Evolutionary conservation across 2,329 filamentous ascomycete genomes (phyloP).

Genomic region (Fusarium pseudocircinatum): DNA sequence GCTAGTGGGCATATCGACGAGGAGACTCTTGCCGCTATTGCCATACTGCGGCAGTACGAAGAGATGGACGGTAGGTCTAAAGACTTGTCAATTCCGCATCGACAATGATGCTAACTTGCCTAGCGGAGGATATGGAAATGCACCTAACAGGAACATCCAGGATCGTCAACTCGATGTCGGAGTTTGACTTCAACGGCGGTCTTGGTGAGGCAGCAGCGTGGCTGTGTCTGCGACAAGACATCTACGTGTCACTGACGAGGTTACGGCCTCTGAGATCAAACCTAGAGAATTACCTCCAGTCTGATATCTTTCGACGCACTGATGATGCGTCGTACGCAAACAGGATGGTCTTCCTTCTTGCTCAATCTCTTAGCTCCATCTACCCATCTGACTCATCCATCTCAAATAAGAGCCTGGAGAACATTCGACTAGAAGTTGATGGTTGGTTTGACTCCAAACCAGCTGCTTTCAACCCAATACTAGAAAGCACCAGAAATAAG

Average conservation of each 20-base stretch:
- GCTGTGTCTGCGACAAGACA: background rate
- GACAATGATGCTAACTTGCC: background rate
- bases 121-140: background rate
- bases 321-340: background rate
- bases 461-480: background rate
- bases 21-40: background rate
- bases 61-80: background rate
- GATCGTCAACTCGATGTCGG: background rate
- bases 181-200: background rate
- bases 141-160: background rate
- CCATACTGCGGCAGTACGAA: background rate
- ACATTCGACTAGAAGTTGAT: background rate
- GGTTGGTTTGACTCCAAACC: background rate
- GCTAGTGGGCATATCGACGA: background rate
- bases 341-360: background rate
- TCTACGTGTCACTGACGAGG: background rate
- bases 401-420: background rate
- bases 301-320: background rate
- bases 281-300: background rate
- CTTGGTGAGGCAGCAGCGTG: background rate
- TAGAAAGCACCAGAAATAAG: background rate
- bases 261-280: background rate
- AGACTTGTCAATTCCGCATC: rapidly evolving
- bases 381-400: background rate
- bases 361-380: background rate